Base-by-base conservation (phyloP, 1,139 yeast genomes). In the Sugiyamaella novakii region DNA sequence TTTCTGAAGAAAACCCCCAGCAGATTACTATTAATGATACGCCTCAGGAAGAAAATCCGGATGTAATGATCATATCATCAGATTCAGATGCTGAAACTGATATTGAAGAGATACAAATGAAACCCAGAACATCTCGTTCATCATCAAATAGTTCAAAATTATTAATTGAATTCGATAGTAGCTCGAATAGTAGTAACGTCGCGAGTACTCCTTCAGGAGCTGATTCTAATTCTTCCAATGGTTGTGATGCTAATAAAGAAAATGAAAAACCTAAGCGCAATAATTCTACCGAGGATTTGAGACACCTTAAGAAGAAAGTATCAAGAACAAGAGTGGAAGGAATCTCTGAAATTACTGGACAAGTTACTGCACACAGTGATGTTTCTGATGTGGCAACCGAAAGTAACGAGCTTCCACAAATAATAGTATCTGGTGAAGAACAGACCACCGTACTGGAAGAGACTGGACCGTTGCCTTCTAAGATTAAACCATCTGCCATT, bases 11-110 rank as follows among this genome's bases (percentile, higher is more conserved):
- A n/a, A 15, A 42, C n/a, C 29, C 38, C 11, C 39, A 36, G 6
- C 31, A 33, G n/a, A 15, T 28, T 18, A 35, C 47, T 11, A 31
- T 27, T 17, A 7, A 28, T 28, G 36, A 30, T 28, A 34, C 36
- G 1, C 27, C 14, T 3, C 34, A 35, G 6, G 36, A 29, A 19
- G 46, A 42, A 25, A 28, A 33, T 21, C 46, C 46, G 5, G 46
- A 42, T 25, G 40, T 42, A 14, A 42, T 42, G 46, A 42, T 42
- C 17, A 42, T 42, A 17, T 42, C 46, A 2, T 43, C 47, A 7
- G 51, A 43, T 17, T 47, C 51, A 6, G 47, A 47, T 18, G 47
- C 47, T 2, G 51, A 43, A 14, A 47, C 51, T 22, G 51, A 47
- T 37, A 47, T 47, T 25, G 51, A 47, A 25, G 47, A 47, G 22